Evolutionary conservation across 192 early-diverging fungal species (phyloP), one percentile per base, ranked within the genome.

Genomic region (Gryganskiella cystojenkinii): DNA sequence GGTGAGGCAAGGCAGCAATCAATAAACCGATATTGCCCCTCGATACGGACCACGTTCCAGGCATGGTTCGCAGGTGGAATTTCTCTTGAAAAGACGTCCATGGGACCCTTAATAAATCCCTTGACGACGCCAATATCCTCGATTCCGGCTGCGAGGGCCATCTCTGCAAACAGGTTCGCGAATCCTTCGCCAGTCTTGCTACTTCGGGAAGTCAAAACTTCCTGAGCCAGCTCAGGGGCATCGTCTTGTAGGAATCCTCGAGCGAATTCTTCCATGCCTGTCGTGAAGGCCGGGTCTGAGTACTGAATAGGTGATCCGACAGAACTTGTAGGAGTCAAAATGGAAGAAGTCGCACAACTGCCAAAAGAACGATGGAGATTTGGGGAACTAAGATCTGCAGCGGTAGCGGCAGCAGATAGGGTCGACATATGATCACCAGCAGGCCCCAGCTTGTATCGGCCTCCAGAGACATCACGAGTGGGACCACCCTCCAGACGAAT

Each of bases 1-100:
- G 81, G 83, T 22, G 83, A 87, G 2, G 81, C 85, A 4, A 87
- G 66, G 64, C 81, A 87, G 24, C 85, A 87, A 50, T 87, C 85
- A n/a, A 87, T 65, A 50, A 87, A 84, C 4, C 85, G 75, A 61
- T 87, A 87, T 37, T 80, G 80, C 3, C 85, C 83, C 11, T 84
- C 83, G 19, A 87, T 68, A 51, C 82, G 79, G 13, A 87, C 79
- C 22, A 70, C 66, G 43, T 72, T 72, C 67, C 71, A 72, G 11
- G 80, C 74, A 40, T 78, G 74, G 27, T 78, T 78, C 3, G 74
- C 37, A 2, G 65, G 37, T 14, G 74, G 74, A 0, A 69, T 47
- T 6, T 78, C 74, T 14, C 64, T 78, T 2, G 74, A 69, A 28
- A 78, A 78, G 13, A 78, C 74, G 22, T 78, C 74, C 74, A 78